These are phyloP conservation scores for Cryptosporidium sp. DNA, from an alignment of 169 alveolate genomes.

Conservation along the genomic window DNA sequence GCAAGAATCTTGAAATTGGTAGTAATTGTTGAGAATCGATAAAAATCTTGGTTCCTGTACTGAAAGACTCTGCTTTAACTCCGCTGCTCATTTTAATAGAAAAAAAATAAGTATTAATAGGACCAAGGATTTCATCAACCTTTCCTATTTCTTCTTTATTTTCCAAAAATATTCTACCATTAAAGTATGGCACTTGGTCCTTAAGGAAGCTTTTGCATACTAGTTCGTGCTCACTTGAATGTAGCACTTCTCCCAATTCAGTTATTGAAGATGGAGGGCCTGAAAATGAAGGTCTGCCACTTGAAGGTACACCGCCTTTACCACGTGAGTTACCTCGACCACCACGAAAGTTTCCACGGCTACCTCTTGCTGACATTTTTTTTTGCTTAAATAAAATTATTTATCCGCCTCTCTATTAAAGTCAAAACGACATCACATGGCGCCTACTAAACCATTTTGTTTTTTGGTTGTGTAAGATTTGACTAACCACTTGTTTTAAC, in stretches of 20 bases:
- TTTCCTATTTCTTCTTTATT: constrained; percentile 95
- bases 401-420: constrained; percentile 15
- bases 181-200: constrained; percentile 93
- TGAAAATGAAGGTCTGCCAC: constrained; percentile 79
- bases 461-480: neutral
- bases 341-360: constrained; percentile 64
- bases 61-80: constrained; percentile 87
- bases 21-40: constrained; percentile 88
- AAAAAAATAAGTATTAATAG: constrained; percentile 85
- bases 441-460: neutral
- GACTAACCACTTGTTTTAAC: neutral
- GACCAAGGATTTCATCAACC: constrained; percentile 96
- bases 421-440: constrained; percentile 60
- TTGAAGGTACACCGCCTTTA: constrained; percentile 36
- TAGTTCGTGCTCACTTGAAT: constrained; percentile 91
- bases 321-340: constrained; percentile 53
- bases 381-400: neutral
- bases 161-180: constrained; percentile 93
- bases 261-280: constrained; percentile 84
- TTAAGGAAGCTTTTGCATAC: constrained; percentile 88
- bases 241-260: constrained; percentile 90
- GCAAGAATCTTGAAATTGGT: constrained; percentile 87
- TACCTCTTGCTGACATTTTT: constrained; percentile 69
- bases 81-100: constrained; percentile 89
- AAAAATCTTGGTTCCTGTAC: constrained; percentile 81